Evolutionary conservation across 805 yeast genomes (phyloP).

Genomic region (Lipomyces chichibuensis): DNA sequence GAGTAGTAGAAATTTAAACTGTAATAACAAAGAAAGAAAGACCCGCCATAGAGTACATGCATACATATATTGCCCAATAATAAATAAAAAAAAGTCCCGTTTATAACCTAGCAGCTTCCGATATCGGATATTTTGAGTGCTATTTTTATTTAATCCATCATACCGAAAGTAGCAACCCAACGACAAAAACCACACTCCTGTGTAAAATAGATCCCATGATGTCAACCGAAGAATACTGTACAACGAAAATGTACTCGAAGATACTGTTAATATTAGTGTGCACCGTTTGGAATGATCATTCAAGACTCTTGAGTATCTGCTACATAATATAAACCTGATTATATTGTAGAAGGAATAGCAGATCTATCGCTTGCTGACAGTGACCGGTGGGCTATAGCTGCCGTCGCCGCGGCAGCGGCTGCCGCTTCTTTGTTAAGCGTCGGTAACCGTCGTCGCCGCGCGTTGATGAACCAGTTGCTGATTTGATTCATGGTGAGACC

Average conservation of each 20-base stretch:
- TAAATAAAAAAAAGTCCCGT: neutral
- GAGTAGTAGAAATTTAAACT: neutral
- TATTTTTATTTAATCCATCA: neutral
- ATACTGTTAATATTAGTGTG: neutral
- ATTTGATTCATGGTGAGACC: conserved; percentile 81
- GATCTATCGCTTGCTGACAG: neutral
- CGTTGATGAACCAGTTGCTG: conserved; percentile 87
- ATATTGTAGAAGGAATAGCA: neutral
- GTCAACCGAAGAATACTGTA: neutral
- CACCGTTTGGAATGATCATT: neutral
- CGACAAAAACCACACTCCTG: neutral
- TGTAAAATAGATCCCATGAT: neutral
- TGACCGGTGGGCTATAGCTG: neutral
- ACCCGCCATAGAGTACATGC: no score
- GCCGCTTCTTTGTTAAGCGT: conserved; percentile 37
- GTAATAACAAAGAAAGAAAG: neutral
- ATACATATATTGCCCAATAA: neutral
- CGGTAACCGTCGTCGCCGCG: conserved; percentile 71
- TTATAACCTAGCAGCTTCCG: neutral
- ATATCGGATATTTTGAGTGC: neutral
- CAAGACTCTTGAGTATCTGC: neutral
- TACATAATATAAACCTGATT: neutral
- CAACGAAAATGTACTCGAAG: neutral
- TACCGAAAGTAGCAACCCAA: neutral
- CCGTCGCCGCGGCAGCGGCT: conserved; percentile 19